Evolutionary conservation across 805 yeast species (phyloP), one percentile per base, ranked within the genome.

Genomic region (Candida succiphila): DNA sequence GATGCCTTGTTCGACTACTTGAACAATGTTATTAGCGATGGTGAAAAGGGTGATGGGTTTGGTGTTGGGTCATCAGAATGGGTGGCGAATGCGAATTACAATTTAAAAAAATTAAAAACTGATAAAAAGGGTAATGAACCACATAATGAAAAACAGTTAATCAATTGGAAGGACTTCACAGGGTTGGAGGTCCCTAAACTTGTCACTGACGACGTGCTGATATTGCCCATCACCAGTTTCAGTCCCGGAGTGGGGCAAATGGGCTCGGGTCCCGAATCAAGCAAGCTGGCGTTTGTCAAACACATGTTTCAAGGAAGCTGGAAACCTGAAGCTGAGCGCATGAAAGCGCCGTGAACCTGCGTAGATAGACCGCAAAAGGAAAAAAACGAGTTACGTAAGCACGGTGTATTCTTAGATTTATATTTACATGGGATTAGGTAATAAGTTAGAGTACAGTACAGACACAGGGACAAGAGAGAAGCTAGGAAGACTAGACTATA

Each of bases 1-100:
- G 97, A 92, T 52, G 60, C 72, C 8, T 66, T 92, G 17, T 86
- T 92, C 55, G 75, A 70, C 30, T 87, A 89, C 54, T 65, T 89
- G 44, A 81, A 81, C 54, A 79, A 76, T 47, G 73, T 73, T 36
- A 51, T 65, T 17, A 40, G 51, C 17, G 39, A 50, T 31, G 61
- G 63, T 53, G 29, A 43, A 23, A 37, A 43, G 20, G 49, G 51
- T 4, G 56, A 54, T 34, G 62, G 62, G 1, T 45, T 31, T 29
- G 62, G 62, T 3, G 45, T 55, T 28, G 62, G 61, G 2, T 51
- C 60, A 1, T 19, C 30, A 10, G 41, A 44, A 33, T 54, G 59
- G 58, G 21, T 32, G 10, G 33, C 39, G 1, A 39, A 46, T 16
- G 31, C 39, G 25, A 46, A 42, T 24, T 54, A 39, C 35, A 37